A percentile compares a stretch with the other conserved stretches of the same genome.
Conservation (phyloP, 1,284 basidiomycete genomes). For the Cryptococcus floricola region DNA sequence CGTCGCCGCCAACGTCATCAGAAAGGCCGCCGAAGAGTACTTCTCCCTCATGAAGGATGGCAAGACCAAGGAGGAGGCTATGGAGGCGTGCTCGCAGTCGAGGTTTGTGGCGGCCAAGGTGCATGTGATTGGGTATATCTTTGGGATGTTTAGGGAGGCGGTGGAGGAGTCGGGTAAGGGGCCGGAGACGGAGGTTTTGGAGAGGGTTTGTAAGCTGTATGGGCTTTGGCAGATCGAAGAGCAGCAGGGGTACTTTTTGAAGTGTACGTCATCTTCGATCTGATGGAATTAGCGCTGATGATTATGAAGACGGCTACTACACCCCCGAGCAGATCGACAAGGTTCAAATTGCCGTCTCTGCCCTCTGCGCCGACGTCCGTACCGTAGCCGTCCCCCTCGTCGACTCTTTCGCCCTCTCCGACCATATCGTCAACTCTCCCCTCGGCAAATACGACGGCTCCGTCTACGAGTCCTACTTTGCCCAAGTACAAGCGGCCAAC, state of each 20-base stretch:
- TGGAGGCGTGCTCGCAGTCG: conserved; percentile 55
- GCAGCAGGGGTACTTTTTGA: conserved; percentile 56
- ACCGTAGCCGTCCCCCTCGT: conserved; percentile 53
- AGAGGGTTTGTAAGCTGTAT: conserved; percentile 48
- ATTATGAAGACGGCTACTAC: conserved; percentile 49
- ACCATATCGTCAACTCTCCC: conserved; percentile 59
- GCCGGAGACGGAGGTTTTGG: conserved; percentile 43
- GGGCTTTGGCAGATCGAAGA: conserved; percentile 59
- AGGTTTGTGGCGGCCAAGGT: conserved; percentile 56
- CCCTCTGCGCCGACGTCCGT: conserved; percentile 53
- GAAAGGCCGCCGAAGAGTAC: conserved; percentile 55
- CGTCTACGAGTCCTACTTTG: conserved; percentile 53
- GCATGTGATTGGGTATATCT: conserved; percentile 47
- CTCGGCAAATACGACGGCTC: conserved; percentile 54
- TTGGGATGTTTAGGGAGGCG: conserved; percentile 48
- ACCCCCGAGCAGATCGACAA: conserved; percentile 50
- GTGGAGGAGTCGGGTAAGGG: conserved; percentile 42
- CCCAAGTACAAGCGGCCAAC: conserved; percentile 50
- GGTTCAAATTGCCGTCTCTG: conserved; percentile 51
- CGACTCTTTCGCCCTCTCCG: conserved; percentile 55
- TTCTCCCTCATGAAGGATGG: conserved; percentile 49
- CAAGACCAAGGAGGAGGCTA: conserved; percentile 53
- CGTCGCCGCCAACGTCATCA: conserved; percentile 55
- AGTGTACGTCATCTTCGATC: conserved; percentile 37
- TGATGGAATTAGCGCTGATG: neutral